phyloP scores from a whole-genome alignment of 768 basidiomycete species.

The Termitomyces sp. region DNA sequence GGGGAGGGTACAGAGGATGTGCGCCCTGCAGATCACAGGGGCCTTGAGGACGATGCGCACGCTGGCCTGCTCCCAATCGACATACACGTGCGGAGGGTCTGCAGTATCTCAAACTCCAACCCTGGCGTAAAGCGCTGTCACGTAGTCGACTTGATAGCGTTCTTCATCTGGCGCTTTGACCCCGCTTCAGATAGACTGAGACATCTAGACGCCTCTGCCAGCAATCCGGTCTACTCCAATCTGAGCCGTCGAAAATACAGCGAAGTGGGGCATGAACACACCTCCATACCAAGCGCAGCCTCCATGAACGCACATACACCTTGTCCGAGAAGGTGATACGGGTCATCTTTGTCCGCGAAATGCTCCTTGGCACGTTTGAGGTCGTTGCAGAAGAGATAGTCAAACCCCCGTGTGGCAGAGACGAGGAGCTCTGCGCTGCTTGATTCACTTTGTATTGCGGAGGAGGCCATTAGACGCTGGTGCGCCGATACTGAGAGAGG shows the following conservation, averaged over 20 bases:
- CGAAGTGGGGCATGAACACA: conserved; percentile 18
- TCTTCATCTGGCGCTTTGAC: conserved; percentile 43
- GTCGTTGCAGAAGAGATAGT: conserved; percentile 65
- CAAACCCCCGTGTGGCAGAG: conserved; percentile 50
- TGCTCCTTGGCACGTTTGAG: conserved; percentile 45
- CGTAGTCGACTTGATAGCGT: conserved; percentile 23
- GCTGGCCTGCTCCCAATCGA: no score
- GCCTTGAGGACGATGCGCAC: no score
- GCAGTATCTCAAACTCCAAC: conserved; percentile 74
- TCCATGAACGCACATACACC: conserved; percentile 72
- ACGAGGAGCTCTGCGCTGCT: conserved; percentile 19
- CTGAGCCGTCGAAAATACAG: neutral
- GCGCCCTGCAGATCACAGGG: no score
- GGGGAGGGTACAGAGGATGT: no score
- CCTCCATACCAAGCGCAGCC: conserved; percentile 81
- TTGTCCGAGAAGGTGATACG: conserved; percentile 68
- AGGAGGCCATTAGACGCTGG: neutral
- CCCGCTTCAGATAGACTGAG: conserved; percentile 57
- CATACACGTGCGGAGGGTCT: no score
- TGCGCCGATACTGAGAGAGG: no score
- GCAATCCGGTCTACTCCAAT: conserved; percentile 40
- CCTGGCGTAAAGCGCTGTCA: conserved; percentile 49
- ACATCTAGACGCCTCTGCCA: conserved; percentile 55
- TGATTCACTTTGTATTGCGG: neutral
- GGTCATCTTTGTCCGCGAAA: conserved; percentile 48